Evolutionary conservation across 306 rosid species (phyloP).

Genomic region (Prunus kanzakura): DNA sequence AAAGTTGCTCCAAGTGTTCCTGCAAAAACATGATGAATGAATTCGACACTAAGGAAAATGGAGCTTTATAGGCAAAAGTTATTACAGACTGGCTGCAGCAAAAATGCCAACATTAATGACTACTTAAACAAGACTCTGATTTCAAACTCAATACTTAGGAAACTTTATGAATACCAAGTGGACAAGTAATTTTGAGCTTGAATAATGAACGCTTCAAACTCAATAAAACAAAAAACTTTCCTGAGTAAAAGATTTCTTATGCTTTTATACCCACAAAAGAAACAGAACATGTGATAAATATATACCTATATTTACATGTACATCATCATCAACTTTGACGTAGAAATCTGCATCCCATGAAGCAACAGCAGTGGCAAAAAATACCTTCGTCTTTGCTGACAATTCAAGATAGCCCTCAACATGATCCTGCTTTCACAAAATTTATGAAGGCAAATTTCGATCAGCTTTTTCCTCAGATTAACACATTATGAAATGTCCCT

Average conservation of each 20-base stretch:
- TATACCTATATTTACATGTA: constrained; percentile 59
- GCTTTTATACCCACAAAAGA: background rate
- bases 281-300: background rate
- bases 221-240: background rate
- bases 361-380: constrained; percentile 50
- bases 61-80: background rate
- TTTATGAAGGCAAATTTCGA: background rate
- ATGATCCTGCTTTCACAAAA: constrained; percentile 40
- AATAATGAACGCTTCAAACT: background rate
- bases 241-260: background rate
- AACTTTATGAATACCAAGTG: background rate
- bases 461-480: constrained; percentile 8
- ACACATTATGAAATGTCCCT: background rate
- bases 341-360: constrained; percentile 61
- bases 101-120: background rate
- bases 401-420: constrained; percentile 63
- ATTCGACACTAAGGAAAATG: background rate
- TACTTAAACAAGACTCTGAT: background rate
- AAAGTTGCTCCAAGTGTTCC: constrained; percentile 57
- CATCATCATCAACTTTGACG: constrained; percentile 61
- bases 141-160: background rate
- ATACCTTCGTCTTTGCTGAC: constrained; percentile 55
- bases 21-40: constrained; percentile 16
- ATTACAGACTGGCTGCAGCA: background rate
- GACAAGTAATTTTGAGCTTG: background rate